phyloP scores from a whole-genome alignment of 352 stramenopile genomes.

The Globisporangium camurandrum region DNA sequence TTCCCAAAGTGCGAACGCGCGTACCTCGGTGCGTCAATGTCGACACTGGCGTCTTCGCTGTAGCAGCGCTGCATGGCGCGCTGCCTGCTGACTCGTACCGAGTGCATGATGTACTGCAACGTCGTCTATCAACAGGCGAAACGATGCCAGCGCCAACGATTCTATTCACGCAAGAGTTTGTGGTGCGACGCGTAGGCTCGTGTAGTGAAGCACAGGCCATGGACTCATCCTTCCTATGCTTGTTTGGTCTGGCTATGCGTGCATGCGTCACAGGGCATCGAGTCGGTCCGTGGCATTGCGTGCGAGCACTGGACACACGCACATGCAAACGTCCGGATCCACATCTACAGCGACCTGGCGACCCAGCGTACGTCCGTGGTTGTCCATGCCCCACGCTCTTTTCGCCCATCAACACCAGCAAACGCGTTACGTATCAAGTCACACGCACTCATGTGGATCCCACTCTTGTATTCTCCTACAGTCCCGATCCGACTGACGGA shows the following conservation, averaged over 20 bases:
- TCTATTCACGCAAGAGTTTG: slow-evolving; percentile 37
- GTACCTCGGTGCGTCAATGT: slow-evolving; percentile 38
- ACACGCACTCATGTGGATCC: background rate
- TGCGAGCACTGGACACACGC: slow-evolving; percentile 63
- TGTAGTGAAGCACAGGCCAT: background rate
- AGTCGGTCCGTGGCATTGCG: slow-evolving; percentile 40
- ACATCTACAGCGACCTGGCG: slow-evolving; percentile 47
- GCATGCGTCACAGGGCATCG: slow-evolving; percentile 29
- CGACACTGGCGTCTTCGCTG: too few relatives aligned
- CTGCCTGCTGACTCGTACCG: background rate
- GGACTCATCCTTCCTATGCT: too few relatives aligned
- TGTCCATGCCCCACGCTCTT: background rate
- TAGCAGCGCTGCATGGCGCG: background rate
- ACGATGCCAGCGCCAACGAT: slow-evolving; percentile 49
- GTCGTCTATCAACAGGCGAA: slow-evolving; percentile 16
- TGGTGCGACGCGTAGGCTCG: slow-evolving; percentile 19
- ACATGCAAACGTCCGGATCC: slow-evolving; percentile 41
- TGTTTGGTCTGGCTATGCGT: background rate
- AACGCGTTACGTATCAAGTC: too few relatives aligned
- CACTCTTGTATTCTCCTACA: slow-evolving; percentile 7
- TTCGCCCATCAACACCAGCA: too few relatives aligned
- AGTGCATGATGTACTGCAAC: background rate
- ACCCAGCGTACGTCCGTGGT: slow-evolving; percentile 22
- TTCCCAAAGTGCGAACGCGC: slow-evolving; percentile 65
- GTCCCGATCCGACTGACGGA: slow-evolving; percentile 61